Conservation (phyloP, 1,139 yeast species). For the Kazachstania sp. region DNA sequence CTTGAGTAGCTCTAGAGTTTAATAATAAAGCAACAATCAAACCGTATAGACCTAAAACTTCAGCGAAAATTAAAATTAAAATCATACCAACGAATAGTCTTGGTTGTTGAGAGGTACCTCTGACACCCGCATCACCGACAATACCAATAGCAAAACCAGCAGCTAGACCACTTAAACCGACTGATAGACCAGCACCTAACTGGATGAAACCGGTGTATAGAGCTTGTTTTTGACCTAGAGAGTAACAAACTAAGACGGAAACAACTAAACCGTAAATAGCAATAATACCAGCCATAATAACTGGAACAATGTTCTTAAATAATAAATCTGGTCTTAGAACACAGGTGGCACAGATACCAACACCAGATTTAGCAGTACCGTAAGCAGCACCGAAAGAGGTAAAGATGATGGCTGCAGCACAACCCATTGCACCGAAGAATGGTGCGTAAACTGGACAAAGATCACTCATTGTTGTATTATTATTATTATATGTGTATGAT, state of each 20-base stretch:
- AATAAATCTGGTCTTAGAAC: slow-evolving; percentile 93
- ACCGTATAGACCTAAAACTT: slow-evolving; percentile 95
- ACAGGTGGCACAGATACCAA: slow-evolving; percentile 98
- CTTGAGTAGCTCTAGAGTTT: slow-evolving; percentile 95
- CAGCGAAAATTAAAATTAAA: slow-evolving; percentile 94
- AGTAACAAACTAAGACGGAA: slow-evolving; percentile 86
- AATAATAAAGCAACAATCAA: slow-evolving; percentile 93
- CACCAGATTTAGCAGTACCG: slow-evolving; percentile 99
- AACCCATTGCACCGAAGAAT: slow-evolving; percentile 95
- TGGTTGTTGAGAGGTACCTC: slow-evolving; percentile 95
- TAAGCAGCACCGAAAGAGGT: slow-evolving; percentile 99
- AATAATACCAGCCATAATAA: slow-evolving; percentile 98
- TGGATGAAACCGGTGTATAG: slow-evolving; percentile 96
- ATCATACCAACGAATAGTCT: slow-evolving; percentile 96
- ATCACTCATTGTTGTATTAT: slow-evolving; percentile 25
- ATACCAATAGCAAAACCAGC: slow-evolving; percentile 98
- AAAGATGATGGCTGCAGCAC: slow-evolving; percentile 98
- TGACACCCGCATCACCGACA: slow-evolving; percentile 98
- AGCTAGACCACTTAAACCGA: slow-evolving; percentile 93
- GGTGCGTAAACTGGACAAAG: slow-evolving; percentile 45
- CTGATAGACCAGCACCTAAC: slow-evolving; percentile 96
- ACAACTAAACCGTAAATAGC: slow-evolving; percentile 98
- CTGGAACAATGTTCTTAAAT: slow-evolving; percentile 88
- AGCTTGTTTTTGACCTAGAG: slow-evolving; percentile 85
- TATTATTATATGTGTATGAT: not conserved